Evolutionary conservation across 495 filamentous ascomycete genomes (phyloP), one percentile per base, ranked within the genome.

Genomic region (Neurospora tetrasperma): DNA sequence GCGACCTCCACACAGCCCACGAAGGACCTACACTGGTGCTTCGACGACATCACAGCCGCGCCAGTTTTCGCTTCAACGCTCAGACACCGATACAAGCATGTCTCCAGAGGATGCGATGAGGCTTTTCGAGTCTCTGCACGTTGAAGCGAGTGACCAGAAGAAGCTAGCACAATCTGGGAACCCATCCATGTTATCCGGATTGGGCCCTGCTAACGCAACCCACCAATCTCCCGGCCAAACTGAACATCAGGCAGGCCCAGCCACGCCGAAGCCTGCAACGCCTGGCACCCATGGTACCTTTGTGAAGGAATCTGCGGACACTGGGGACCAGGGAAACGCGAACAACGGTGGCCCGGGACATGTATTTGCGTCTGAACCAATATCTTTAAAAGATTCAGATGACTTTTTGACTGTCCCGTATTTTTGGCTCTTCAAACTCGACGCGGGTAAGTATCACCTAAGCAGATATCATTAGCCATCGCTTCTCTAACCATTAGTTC

Each of bases 371-470:
- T 0, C 27, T 27, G 54, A 62, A 35, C 54, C 18, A 1, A 0
- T 35, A 16, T 35, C 41, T 4, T 35, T 68, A 0, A 0, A n/a
- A 7, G 68, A 73, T 40, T 44, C 72, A 0, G 72, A 73, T 41
- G 72, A 73, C 40, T 39, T 73, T 39, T 44, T 73, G 3, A 73
- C 72, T n/a, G 72, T 73, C 8, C 72, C 72, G 23, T 12, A 71
- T 38, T 73, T 73, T 7, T 73, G 72, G 72, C 72, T 73, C 9
- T 73, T 73, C 72, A 73, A 71, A 54, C 0, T 73, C 14, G 72
- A 73, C 46, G 9, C 43, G 12, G 54, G 54, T 62, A 62, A 35
- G 54, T 16, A 4, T 35, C 14, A 35, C 0, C 46, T 14, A 27
- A 31, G 54, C 27, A 0, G 23, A 9, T 27, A 18, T 18, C 14